phyloP scores from a whole-genome alignment of 2,329 filamentous ascomycete genomes.

The Lachnellula hyalina region DNA sequence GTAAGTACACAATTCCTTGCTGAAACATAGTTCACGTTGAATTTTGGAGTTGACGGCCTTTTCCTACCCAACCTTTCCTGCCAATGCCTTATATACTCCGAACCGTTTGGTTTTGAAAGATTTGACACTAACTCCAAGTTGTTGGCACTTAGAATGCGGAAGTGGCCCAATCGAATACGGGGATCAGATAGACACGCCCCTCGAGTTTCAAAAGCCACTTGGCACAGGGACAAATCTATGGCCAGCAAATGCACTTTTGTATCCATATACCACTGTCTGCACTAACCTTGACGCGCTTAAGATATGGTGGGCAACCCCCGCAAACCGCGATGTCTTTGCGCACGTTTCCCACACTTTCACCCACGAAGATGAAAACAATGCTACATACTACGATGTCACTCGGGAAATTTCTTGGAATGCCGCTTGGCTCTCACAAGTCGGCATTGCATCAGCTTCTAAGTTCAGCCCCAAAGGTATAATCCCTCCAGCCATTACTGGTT shows the following conservation, averaged over 20 bases:
- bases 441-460: slow-evolving; percentile 39
- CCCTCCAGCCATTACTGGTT: slow-evolving; percentile 57
- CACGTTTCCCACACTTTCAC: slow-evolving; percentile 60
- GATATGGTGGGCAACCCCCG: slow-evolving; percentile 46
- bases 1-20: too few species aligned
- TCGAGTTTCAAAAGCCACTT: slow-evolving; percentile 42
- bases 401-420: slow-evolving; percentile 57
- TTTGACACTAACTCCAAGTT: too few species aligned
- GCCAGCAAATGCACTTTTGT: slow-evolving; percentile 32
- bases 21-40: too few species aligned
- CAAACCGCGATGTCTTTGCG: slow-evolving; percentile 48
- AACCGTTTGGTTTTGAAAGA: too few species aligned
- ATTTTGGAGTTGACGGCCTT: too few species aligned
- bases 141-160: slow-evolving; percentile 9
- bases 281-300: slow-evolving; percentile 44
- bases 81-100: too few species aligned
- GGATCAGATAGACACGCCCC: slow-evolving; percentile 39
- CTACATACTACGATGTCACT: slow-evolving; percentile 50
- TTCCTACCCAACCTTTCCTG: too few species aligned
- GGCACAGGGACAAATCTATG: slow-evolving; percentile 46
- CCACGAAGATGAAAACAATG: slow-evolving; percentile 53
- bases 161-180: slow-evolving; percentile 39
- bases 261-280: slow-evolving; percentile 34
- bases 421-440: slow-evolving; percentile 50
- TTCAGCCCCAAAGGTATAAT: slow-evolving; percentile 53